Evolutionary conservation across 129 eudicot genomes (phyloP).

Genomic region (Flaveria trinervia): DNA sequence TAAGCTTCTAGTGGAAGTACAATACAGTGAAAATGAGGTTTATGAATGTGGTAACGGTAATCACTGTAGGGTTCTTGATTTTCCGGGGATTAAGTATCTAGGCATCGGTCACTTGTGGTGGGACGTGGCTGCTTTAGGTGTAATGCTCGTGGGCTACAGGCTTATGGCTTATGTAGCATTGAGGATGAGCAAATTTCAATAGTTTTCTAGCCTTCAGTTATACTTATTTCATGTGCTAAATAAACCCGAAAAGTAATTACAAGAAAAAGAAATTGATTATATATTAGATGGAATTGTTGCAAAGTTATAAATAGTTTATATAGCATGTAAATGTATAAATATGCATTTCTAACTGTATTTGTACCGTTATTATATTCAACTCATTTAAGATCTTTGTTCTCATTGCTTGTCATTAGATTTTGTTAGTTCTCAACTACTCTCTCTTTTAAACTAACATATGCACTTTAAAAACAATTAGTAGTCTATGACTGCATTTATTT

Average conservation of each 20-base stretch:
- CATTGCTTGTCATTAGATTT: neutral
- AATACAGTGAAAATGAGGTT: slow-evolving; percentile 59
- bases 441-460: neutral
- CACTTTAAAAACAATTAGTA: neutral
- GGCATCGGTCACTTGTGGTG: slow-evolving; percentile 53
- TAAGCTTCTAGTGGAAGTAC: slow-evolving; percentile 76
- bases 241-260: slow-evolving; percentile 22
- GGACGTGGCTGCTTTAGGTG: slow-evolving; percentile 76
- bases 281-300: slow-evolving; percentile 20
- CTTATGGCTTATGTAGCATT: slow-evolving; percentile 80
- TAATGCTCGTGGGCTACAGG: slow-evolving; percentile 85
- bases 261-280: slow-evolving; percentile 4
- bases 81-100: slow-evolving; percentile 61
- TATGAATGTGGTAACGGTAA: slow-evolving; percentile 59
- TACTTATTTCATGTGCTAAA: slow-evolving; percentile 12
- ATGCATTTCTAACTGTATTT: slow-evolving; percentile 15
- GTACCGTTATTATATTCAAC: slow-evolving; percentile 10
- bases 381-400: neutral
- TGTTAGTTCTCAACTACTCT: neutral
- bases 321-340: slow-evolving; percentile 17
- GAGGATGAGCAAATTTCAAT: slow-evolving; percentile 61
- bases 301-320: slow-evolving; percentile 25
- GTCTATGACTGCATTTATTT: neutral
- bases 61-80: slow-evolving; percentile 62
- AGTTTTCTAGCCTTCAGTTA: neutral